Percentiles rank a stretch among this genome's conserved stretches.
Evolutionary conservation across 1,284 basidiomycete species (phyloP).

Genomic region (Amylostereum areolatum): DNA sequence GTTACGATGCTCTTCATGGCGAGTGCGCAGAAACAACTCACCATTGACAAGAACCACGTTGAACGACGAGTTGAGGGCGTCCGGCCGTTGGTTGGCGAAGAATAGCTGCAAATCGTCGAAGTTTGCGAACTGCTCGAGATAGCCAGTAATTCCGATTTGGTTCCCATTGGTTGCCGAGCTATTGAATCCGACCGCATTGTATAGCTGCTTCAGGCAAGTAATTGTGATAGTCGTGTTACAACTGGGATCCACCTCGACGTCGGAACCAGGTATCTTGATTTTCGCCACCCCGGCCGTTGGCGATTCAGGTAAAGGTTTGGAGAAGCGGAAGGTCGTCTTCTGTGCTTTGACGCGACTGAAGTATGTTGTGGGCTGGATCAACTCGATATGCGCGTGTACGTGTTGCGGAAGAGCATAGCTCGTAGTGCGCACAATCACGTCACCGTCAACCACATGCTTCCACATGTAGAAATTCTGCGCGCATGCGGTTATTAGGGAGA

Average conservation of each 20-base stretch:
- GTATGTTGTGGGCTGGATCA: constrained; percentile 72
- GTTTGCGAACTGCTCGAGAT: constrained; percentile 54
- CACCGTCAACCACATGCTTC: constrained; percentile 46
- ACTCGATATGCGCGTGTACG: constrained; percentile 59
- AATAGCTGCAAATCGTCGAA: constrained; percentile 34
- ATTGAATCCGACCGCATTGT: constrained; percentile 40
- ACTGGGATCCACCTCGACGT: constrained; percentile 39
- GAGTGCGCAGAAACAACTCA: constrained; percentile 3
- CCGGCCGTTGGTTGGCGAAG: constrained; percentile 24
- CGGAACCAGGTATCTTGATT: constrained; percentile 30
- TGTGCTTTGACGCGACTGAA: constrained; percentile 49
- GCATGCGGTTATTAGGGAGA: background rate
- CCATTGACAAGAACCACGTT: constrained; percentile 34
- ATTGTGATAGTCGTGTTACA: constrained; percentile 12
- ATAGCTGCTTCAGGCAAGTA: constrained; percentile 43
- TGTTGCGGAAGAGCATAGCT: constrained; percentile 61
- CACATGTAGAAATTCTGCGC: constrained; percentile 31
- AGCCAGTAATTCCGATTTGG: constrained; percentile 48
- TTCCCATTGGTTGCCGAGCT: constrained; percentile 34
- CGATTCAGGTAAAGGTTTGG: constrained; percentile 6
- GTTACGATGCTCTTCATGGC: background rate
- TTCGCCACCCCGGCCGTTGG: constrained; percentile 14
- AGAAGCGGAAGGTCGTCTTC: constrained; percentile 38
- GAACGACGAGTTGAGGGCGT: constrained; percentile 32
- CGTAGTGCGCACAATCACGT: constrained; percentile 58